These are phyloP conservation scores for Phtheirospermum japonicum DNA, from an alignment of 257 asterid genomes.

Conservation along the genomic window DNA sequence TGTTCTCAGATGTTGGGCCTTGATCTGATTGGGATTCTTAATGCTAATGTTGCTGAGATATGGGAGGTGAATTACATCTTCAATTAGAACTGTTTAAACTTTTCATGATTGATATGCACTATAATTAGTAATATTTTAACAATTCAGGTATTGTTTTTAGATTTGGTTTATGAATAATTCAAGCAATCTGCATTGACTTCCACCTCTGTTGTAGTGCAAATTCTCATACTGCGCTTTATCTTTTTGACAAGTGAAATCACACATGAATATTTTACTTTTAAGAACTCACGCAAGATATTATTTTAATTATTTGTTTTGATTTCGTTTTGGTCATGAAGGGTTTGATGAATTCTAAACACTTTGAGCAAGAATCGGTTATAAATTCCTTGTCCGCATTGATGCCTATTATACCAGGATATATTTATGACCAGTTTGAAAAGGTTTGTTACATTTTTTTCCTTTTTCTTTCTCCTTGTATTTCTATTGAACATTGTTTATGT, in stretches of 20 bases:
- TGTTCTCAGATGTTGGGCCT: conserved; percentile 63
- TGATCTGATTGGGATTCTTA: conserved; percentile 62
- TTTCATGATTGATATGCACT: conserved; percentile 1
- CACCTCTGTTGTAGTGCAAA: conserved; percentile 9
- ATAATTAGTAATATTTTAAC: neutral
- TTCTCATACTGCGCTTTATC: conserved; percentile 13
- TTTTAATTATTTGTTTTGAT: conserved; percentile 12
- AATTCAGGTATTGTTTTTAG: neutral
- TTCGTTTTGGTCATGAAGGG: conserved; percentile 42
- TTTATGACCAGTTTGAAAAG: conserved; percentile 83
- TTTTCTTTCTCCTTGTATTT: conserved; percentile 22
- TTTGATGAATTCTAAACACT: conserved; percentile 58
- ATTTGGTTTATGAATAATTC: conserved; percentile 3
- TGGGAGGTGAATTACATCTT: conserved; percentile 67
- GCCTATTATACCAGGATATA: conserved; percentile 81
- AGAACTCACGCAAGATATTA: neutral
- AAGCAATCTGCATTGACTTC: conserved; percentile 7
- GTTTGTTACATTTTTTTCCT: conserved; percentile 36
- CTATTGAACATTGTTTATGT: conserved; percentile 18
- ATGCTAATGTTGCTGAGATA: conserved; percentile 54
- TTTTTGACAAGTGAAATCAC: conserved; percentile 20
- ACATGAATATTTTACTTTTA: conserved; percentile 5
- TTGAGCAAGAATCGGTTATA: conserved; percentile 79
- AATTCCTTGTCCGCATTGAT: conserved; percentile 74
- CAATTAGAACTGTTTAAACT: conserved; percentile 2